Conservation (phyloP, 176 grass and related monocot species). For the Zea mays region Zm-B73-REFERENCE-NAM-5.0 NC_050098.1:21512001-21512500, state of each 20-base stretch:
- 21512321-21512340: not conserved
- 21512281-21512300: not conserved
- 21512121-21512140: too few relatives aligned
- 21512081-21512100: too few relatives aligned
- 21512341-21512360: not conserved
- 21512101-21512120: too few relatives aligned
- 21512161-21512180: too few relatives aligned
- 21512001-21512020: too few relatives aligned
- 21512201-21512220: too few relatives aligned
- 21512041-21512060: too few relatives aligned
- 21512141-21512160: too few relatives aligned
- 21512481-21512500: not conserved
- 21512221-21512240: too few relatives aligned
- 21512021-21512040: too few relatives aligned
- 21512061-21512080: too few relatives aligned
- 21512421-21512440: not conserved
- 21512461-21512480: not conserved
- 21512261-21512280: not conserved
- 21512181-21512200: too few relatives aligned
- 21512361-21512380: not conserved
- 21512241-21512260: not conserved
- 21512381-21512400: not conserved
- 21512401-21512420: not conserved
- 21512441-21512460: not conserved
- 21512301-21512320: not conserved